Conservation (phyloP, 2,329 filamentous ascomycete species). For the Cryphonectria parasitica region DNA sequence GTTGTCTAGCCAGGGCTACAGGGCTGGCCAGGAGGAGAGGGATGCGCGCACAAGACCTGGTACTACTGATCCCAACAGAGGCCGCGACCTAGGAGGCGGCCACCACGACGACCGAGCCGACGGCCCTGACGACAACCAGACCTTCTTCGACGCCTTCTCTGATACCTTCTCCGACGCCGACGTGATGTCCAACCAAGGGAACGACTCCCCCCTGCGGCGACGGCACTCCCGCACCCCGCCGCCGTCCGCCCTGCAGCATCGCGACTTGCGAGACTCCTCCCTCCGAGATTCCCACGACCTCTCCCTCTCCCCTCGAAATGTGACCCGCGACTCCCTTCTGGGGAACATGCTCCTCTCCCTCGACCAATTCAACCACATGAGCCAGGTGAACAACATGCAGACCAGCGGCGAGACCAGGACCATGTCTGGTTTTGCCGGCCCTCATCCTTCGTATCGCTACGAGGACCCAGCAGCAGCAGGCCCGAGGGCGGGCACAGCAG, state of each 20-base stretch:
- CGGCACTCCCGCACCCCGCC: constrained; percentile 26
- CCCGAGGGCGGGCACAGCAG: constrained; percentile 30
- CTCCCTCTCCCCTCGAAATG: constrained; percentile 74
- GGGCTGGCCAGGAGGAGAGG: constrained; percentile 22
- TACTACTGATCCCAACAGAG: constrained; percentile 18
- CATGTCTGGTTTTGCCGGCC: constrained; percentile 32
- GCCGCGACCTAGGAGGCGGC: constrained; percentile 11
- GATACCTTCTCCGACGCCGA: constrained; percentile 44
- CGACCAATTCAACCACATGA: constrained; percentile 76
- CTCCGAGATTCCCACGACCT: constrained; percentile 79
- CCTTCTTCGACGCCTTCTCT: constrained; percentile 43
- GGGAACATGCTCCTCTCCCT: constrained; percentile 95
- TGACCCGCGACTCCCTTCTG: constrained; percentile 87
- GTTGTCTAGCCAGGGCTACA: constrained; percentile 16
- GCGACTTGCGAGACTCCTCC: constrained; percentile 30
- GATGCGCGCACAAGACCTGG: constrained; percentile 21
- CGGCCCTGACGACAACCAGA: constrained; percentile 33
- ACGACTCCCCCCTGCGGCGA: constrained; percentile 36
- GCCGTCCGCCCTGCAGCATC: constrained; percentile 36
- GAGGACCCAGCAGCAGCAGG: constrained; percentile 33
- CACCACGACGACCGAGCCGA: constrained; percentile 30
- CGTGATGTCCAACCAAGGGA: constrained; percentile 17
- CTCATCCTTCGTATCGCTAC: constrained; percentile 34
- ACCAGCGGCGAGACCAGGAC: constrained; percentile 32
- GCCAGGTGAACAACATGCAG: constrained; percentile 43